Evolutionary conservation across 768 basidiomycete species (phyloP).

Genomic region (Rhizopogon roseolus): DNA sequence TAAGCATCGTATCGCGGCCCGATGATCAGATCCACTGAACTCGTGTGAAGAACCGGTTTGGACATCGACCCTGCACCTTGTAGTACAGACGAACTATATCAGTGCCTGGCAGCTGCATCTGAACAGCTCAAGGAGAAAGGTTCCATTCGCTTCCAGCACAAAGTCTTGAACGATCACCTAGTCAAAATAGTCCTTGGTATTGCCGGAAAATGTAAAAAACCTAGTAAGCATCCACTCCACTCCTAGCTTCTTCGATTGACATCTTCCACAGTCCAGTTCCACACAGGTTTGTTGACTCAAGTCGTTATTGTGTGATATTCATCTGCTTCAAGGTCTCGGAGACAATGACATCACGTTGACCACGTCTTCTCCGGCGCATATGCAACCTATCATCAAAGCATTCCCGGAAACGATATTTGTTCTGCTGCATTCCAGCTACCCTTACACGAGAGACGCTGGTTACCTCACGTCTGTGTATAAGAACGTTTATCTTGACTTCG

Average conservation of each 20-base stretch:
- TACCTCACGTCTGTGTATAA: constrained; percentile 68
- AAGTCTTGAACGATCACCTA: constrained; percentile 62
- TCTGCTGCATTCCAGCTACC: constrained; percentile 74
- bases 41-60: constrained; percentile 50
- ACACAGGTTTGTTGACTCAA: constrained; percentile 41
- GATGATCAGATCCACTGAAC: neutral
- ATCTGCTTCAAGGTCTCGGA: constrained; percentile 42
- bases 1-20: neutral
- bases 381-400: constrained; percentile 66
- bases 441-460: constrained; percentile 72
- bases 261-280: constrained; percentile 64
- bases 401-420: constrained; percentile 59
- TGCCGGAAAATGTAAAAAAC: constrained; percentile 49
- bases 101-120: constrained; percentile 26
- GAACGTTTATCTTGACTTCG: constrained; percentile 79
- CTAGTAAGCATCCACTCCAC: constrained; percentile 38
- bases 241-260: neutral
- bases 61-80: constrained; percentile 35
- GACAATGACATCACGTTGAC: constrained; percentile 63
- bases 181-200: constrained; percentile 52
- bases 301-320: neutral
- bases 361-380: constrained; percentile 55
- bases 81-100: constrained; percentile 23
- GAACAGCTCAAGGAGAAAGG: constrained; percentile 30
- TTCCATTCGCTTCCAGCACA: constrained; percentile 52